phyloP scores from a whole-genome alignment of 805 yeast genomes.

The Kuraishia cidri region DNA sequence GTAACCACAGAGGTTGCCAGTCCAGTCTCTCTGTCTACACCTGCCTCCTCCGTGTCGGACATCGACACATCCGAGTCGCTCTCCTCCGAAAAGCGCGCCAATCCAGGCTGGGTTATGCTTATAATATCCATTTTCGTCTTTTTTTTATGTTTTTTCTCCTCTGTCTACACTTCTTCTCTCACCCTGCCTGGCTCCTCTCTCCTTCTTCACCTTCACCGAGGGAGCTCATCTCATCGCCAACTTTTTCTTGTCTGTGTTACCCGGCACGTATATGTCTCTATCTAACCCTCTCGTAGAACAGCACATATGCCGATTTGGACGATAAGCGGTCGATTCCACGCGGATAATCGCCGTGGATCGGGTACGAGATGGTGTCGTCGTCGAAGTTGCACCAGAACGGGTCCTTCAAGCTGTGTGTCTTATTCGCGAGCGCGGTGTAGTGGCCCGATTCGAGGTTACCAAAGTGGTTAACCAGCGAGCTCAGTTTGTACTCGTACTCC shows the following conservation, averaged over 20 bases:
- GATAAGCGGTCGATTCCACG: slow-evolving; percentile 27
- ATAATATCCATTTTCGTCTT: slow-evolving; percentile 13
- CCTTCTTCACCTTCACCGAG: too few species aligned
- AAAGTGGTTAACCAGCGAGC: slow-evolving; percentile 61
- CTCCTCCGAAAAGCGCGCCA: slow-evolving; percentile 7
- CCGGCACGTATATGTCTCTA: too few species aligned
- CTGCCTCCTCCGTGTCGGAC: slow-evolving; percentile 5
- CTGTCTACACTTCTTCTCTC: too few species aligned
- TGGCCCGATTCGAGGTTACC: slow-evolving; percentile 69
- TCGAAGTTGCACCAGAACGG: slow-evolving; percentile 71
- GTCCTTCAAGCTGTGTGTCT: slow-evolving; percentile 24
- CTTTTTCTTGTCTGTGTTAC: too few species aligned
- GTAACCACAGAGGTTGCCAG: slow-evolving; percentile 51
- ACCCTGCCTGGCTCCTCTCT: too few species aligned
- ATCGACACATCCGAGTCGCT: slow-evolving; percentile 14
- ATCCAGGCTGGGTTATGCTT: slow-evolving; percentile 14
- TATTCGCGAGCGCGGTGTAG: slow-evolving; percentile 61
- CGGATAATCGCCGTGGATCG: slow-evolving; percentile 37
- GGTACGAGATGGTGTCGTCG: slow-evolving; percentile 48
- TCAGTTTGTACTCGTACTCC: slow-evolving; percentile 36
- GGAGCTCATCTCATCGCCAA: too few species aligned
- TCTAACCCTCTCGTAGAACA: slow-evolving; percentile 52
- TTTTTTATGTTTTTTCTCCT: too few species aligned
- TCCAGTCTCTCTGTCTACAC: slow-evolving; percentile 9
- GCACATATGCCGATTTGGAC: slow-evolving; percentile 56